Evolutionary conservation across 225 moss, liverwort and hornwort species (phyloP), one percentile per base, ranked within the genome.

Genomic region (Marchantia paleacea): DNA sequence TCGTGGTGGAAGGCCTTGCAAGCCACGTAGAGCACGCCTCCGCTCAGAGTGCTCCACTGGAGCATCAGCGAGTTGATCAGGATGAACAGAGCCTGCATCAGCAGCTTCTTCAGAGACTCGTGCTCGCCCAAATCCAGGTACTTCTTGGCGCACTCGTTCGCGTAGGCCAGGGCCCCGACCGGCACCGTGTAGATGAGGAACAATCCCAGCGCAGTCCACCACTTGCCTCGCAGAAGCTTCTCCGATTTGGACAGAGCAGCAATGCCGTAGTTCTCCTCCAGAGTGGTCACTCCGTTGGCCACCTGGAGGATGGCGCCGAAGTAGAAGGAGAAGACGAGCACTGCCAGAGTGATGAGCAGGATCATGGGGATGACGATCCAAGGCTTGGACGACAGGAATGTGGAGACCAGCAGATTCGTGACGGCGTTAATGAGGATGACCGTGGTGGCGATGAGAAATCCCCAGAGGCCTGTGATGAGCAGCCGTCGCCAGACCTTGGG

Each of bases 1-100:
- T 78, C 78, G 65, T 78, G 65, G 65, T 78, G 78, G 47, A 63
- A 78, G 12, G 78, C 78, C 78, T 78, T 78, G 65, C 78, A 78
- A 24, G 78, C 63, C 49, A 78, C 78, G 65, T 78, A 78, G 10
- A 78, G 48, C 12, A 65, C 64, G 4, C 78, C 65, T 65, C 78
- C 78, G 25, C 65, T 50, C 78, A 78, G 7, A 51, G 51, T 78
- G 22, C 65, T 30, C 50, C 53, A 50, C 64, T 63, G 63, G 49
- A 50, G 12, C 65, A 78, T 25, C 50, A 78, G 10, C 16, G 78
- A 78, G 51, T 78, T 78, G 11, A 78, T 7, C 11, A 78, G 18
- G 2, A 78, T 15, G 16, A 78, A 11, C 0, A 66, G 51, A 12
- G 22, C 52, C 52, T 66, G 64, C 50, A 52, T 52, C 25, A 28